Percentiles rank a stretch among this genome's conserved stretches.
Conservation (phyloP, 2,329 filamentous ascomycete genomes). For the Fusarium sp. region DNA sequence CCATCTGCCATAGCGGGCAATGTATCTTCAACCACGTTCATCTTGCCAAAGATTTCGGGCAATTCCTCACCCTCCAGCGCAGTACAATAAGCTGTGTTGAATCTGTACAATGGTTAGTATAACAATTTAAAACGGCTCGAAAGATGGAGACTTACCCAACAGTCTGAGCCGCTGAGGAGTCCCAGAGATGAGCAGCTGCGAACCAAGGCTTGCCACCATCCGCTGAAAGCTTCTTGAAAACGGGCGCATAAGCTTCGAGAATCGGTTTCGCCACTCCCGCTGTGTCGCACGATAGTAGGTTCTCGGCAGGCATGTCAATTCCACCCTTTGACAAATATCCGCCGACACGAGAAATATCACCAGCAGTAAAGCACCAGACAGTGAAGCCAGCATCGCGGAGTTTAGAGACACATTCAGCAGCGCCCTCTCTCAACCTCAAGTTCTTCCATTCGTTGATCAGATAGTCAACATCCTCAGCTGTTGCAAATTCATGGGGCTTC, state of each 20-base stretch:
- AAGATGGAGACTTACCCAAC: not conserved
- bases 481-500: not conserved
- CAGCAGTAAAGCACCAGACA: not conserved
- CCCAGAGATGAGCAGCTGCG: slow-evolving; percentile 1
- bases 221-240: not conserved
- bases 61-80: not conserved
- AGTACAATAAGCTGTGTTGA: not conserved
- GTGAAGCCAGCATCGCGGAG: not conserved
- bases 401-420: not conserved
- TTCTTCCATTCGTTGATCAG: not conserved
- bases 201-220: not conserved
- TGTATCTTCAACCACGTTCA: not conserved
- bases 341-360: not conserved
- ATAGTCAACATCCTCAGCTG: not conserved
- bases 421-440: not conserved
- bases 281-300: not conserved
- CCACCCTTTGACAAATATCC: not conserved
- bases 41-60: not conserved
- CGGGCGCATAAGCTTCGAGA: not conserved
- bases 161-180: not conserved
- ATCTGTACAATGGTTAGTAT: not conserved
- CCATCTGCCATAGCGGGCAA: not conserved
- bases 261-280: not conserved
- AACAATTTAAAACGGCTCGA: accelerated
- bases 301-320: slow-evolving; percentile 2